phyloP scores from a whole-genome alignment of 768 basidiomycete species.

The Phlebiopsis flavidoalba region DNA sequence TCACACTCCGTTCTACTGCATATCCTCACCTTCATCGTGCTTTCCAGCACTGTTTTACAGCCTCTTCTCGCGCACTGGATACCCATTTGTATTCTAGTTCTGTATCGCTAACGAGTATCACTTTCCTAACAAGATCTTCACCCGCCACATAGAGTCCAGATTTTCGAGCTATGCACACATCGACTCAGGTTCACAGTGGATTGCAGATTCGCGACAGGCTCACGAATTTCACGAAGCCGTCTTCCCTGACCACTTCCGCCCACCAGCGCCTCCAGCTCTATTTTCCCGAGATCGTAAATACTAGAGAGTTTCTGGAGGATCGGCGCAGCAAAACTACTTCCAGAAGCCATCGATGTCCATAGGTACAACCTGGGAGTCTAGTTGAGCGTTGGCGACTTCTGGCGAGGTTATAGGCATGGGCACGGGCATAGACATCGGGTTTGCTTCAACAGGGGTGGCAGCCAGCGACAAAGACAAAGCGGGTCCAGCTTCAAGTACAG shows the following conservation, averaged over 20 bases:
- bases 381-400: not conserved
- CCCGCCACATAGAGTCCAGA: conserved; percentile 46
- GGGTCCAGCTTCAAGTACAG: not conserved
- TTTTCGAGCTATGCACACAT: conserved; percentile 40
- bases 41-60: not conserved
- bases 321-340: conserved; percentile 27
- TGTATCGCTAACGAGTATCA: not conserved
- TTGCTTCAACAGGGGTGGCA: conserved; percentile 9
- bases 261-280: conserved; percentile 52
- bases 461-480: conserved; percentile 1
- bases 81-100: not conserved
- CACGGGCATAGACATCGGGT: not conserved
- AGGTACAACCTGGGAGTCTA: too few species aligned
- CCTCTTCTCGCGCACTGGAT: not conserved
- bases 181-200: not conserved
- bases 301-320: conserved; percentile 37
- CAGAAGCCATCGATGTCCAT: not conserved
- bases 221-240: conserved; percentile 76
- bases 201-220: conserved; percentile 17
- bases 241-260: conserved; percentile 62
- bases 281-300: conserved; percentile 49
- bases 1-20: not conserved
- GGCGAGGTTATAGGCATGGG: not conserved
- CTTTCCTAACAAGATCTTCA: conserved; percentile 30
- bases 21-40: not conserved